phyloP scores from a whole-genome alignment of 2,329 filamentous ascomycete species.

The Fusarium succisae region DNA sequence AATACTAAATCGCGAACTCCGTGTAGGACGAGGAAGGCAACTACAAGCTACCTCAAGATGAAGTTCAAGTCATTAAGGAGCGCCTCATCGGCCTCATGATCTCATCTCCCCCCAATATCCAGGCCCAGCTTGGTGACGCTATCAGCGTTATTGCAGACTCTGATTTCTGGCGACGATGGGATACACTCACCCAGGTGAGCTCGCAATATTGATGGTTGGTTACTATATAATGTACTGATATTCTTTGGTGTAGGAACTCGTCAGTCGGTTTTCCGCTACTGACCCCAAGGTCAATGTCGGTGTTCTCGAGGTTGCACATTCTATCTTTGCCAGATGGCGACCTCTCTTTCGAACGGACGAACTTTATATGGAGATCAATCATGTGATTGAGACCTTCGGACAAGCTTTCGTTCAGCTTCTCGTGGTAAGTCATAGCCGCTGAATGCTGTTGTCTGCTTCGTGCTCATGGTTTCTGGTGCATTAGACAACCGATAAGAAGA shows the following conservation, averaged over 20 bases:
- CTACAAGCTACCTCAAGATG: constrained; percentile 84
- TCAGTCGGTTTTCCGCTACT: constrained; percentile 82
- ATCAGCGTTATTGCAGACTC: constrained; percentile 98
- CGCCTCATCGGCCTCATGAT: constrained; percentile 98
- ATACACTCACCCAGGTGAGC: constrained; percentile 86
- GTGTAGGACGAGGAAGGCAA: constrained; percentile 87
- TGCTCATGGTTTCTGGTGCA: constrained; percentile 26
- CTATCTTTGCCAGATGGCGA: constrained; percentile 96
- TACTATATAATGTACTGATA: constrained; percentile 6
- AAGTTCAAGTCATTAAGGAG: constrained; percentile 90
- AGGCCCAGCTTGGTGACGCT: constrained; percentile 93
- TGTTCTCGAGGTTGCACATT: constrained; percentile 96
- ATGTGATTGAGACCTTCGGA: constrained; percentile 88
- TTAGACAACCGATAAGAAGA: constrained; percentile 73
- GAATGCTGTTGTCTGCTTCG: background rate
- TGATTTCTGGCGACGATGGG: constrained; percentile 96
- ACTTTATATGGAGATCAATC: constrained; percentile 94
- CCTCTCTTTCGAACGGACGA: constrained; percentile 93
- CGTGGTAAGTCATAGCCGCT: constrained; percentile 59
- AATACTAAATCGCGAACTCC: constrained; percentile 31
- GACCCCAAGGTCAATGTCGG: constrained; percentile 90
- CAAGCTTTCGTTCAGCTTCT: constrained; percentile 84
- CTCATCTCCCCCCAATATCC: constrained; percentile 83
- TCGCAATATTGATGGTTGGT: background rate
- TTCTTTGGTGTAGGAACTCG: constrained; percentile 71